Evolutionary conservation across 2,329 filamentous ascomycete species (phyloP), one percentile per base, ranked within the genome.

Genomic region (Epicoccum nigrum): DNA sequence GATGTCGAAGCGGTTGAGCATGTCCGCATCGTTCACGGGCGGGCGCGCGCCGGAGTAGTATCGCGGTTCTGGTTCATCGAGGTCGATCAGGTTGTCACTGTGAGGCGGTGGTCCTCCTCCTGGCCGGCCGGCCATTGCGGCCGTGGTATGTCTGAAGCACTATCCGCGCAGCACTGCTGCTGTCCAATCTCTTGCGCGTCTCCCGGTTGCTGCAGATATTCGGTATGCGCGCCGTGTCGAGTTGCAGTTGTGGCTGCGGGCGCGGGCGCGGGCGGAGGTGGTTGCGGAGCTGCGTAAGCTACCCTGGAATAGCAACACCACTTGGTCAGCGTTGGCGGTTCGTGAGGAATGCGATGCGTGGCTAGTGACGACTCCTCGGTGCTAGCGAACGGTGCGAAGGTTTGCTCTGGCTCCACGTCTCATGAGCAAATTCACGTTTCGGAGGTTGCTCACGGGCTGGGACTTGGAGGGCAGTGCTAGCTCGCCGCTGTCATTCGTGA

Each of bases 11-110:
- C 85, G 85, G 70, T 86, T 83, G 68, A 93, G 78, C 39, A 96
- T 80, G 60, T 92, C 86, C 61, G 95, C 88, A 72, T 96, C 92
- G 72, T 87, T 87, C 55, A 89, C 79, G n/a, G 88, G 84, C 41
- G 92, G 87, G 51, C 86, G 84, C 72, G 92, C 88, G 57, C 91
- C 91, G 60, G 82, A 82, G 71, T 83, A 85, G 75, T 97, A 96
- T 52, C 82, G 72, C 45, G 88, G 86, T 61, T 86, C 84, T 51
- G 87, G 81, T 52, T 88, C 85, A 65, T 89, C 86, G 59, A 90
- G 80, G 72, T 92, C 89, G 70, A 92, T 85, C 51, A 92, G 81
- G 55, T 91, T 82, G 63, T 78, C 73, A 64, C 68, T 73, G 56
- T 71, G 69, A 68, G 75, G 73, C 70, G 76, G 70, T 70, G 76